Conservation (phyloP, 345 rosid species). For the Brassica rapa region DNA sequence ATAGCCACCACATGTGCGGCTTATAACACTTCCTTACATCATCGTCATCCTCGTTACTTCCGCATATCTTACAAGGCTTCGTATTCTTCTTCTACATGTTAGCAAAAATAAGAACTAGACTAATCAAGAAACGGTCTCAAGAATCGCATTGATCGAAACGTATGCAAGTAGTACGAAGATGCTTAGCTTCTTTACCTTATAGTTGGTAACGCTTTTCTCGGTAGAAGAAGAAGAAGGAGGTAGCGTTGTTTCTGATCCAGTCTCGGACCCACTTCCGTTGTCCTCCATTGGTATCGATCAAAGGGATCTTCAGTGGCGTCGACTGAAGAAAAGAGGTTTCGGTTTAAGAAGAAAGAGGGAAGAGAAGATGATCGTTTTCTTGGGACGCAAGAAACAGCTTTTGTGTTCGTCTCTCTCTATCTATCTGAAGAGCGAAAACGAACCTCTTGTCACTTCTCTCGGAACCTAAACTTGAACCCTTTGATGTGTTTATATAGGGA, state of each 20-base stretch:
- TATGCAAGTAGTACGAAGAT: no score
- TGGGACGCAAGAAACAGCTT: not conserved
- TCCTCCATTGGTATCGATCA: conserved; percentile 21
- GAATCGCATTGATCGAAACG: not conserved
- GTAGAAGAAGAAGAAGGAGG: not conserved
- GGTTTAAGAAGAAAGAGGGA: not conserved
- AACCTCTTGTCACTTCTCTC: no score
- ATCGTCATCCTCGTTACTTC: not conserved
- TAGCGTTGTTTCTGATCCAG: not conserved
- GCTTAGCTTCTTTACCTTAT: not conserved
- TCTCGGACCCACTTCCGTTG: not conserved
- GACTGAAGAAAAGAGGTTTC: not conserved
- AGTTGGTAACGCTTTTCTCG: not conserved
- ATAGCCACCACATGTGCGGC: not conserved
- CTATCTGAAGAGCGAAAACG: no score
- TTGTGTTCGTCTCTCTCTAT: not conserved
- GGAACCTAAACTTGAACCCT: no score
- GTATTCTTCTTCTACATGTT: not conserved
- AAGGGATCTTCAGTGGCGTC: conserved; percentile 13
- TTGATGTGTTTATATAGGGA: no score
- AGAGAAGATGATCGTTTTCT: conserved; percentile 15
- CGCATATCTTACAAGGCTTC: conserved; percentile 28
- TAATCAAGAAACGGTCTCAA: not conserved
- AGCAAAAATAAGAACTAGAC: no score
- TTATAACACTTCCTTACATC: not conserved